Conservation (phyloP, 441 rosid genomes). For the Croton setiger region DNA sequence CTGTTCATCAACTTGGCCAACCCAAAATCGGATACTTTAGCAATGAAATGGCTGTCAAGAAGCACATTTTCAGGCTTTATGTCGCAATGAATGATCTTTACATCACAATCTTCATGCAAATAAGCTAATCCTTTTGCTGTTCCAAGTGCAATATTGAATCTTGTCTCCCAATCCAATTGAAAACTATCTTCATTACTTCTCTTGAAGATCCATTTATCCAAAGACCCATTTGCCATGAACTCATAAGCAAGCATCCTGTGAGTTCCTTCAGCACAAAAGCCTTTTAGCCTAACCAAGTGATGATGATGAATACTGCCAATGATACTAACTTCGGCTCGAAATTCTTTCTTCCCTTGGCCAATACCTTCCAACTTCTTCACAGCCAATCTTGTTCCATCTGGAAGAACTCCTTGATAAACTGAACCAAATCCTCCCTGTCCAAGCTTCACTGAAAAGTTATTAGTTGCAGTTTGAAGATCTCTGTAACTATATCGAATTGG, state of each 20-base stretch:
- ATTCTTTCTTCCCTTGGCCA: constrained; percentile 95
- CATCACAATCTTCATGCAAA: constrained; percentile 85
- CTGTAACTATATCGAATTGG: constrained; percentile 70
- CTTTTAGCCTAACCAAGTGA: constrained; percentile 78
- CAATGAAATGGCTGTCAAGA: constrained; percentile 63
- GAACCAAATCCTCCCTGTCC: constrained; percentile 98
- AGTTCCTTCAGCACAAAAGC: constrained; percentile 87
- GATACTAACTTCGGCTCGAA: constrained; percentile 90
- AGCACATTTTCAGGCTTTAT: constrained; percentile 95
- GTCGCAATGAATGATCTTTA: constrained; percentile 82
- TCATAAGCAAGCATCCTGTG: constrained; percentile 86
- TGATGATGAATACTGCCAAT: constrained; percentile 92
- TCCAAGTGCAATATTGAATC: constrained; percentile 79
- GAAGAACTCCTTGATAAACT: constrained; percentile 71
- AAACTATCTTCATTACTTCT: constrained; percentile 36
- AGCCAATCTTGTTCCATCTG: constrained; percentile 78
- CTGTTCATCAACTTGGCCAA: constrained; percentile 89
- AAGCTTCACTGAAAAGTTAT: constrained; percentile 70
- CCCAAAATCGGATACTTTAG: constrained; percentile 96
- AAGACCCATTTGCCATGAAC: constrained; percentile 76
- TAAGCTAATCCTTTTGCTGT: constrained; percentile 95
- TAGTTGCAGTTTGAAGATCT: constrained; percentile 79
- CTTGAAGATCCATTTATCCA: constrained; percentile 89
- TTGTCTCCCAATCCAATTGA: constrained; percentile 68
- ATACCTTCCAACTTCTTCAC: constrained; percentile 93